Base-by-base conservation (phyloP, 73 alveolate species). In the Diophrys appendiculata region DNA sequence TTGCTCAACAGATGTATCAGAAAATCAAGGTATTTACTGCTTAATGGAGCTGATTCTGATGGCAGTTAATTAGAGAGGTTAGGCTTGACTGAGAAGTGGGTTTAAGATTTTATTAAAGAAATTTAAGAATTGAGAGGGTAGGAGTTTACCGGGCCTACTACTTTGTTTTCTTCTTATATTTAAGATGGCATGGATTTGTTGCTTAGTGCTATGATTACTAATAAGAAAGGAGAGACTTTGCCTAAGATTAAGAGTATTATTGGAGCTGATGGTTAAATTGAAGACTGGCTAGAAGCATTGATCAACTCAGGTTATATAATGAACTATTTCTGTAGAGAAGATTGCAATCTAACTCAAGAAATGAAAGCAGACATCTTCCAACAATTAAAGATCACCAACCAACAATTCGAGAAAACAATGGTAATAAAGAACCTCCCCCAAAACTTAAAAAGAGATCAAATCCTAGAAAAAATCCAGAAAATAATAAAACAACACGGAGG, bases 231-330 rank as follows among this genome's bases (percentile, higher is more conserved):
- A 33, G 75, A 54, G 72, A n/a, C n/a, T n/a, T n/a, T n/a, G n/a
- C n/a, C n/a, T n/a, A 35, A 54, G 30, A 25, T 78, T 0, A 26
- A 22, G 28, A 2, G 68, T 68, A 26, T 78, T 24, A 43, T 5
- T 23, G 60, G 65, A 68, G 25, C 29, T 68, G 13, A 2, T 78
- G 43, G 65, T 29, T 5, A 72, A 35, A 8, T 78, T 27, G 82
- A 80, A 30, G 84, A 84, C 2, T 84, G 92, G 92, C 52, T 84
- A 13, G 56, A 77, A 33, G 73, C 87, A 8, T 73, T 77, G 0
- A 72, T 72, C 27, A 69, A 77, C n/a, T 74, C 73, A 65, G 72
- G 82, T 0, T 56, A 69, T 25, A 30, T 84, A 1, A 65, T 84
- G 78, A 81, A 82, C 68, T 65, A 84, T 30, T 78, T 79, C 54